A percentile compares a stretch with the other conserved stretches of the same genome.
phyloP scores from a whole-genome alignment of 2,329 filamentous ascomycete genomes.

The Aspergillus versicolor region DNA sequence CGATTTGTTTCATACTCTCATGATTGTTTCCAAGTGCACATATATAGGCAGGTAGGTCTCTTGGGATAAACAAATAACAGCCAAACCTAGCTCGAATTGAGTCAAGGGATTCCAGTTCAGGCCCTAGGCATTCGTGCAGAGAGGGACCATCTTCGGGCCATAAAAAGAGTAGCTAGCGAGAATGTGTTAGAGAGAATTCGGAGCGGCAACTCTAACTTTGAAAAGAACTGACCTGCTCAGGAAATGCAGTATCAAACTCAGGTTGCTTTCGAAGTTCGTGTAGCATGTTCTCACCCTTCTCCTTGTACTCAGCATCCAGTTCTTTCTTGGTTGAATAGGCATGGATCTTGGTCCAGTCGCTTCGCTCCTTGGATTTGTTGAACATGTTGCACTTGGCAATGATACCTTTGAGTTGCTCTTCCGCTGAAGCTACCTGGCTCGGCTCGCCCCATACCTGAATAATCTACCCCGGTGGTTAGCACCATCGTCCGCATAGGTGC shows the following conservation, averaged over 20 bases:
- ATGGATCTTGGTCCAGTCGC: slow-evolving; percentile 25
- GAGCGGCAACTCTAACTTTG: neutral
- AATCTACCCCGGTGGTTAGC: slow-evolving; percentile 15
- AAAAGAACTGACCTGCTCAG: slow-evolving; percentile 26
- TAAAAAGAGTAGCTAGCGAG: slow-evolving; percentile 38
- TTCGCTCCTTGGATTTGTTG: slow-evolving; percentile 18
- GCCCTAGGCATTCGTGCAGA: slow-evolving; percentile 41
- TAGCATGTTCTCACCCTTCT: slow-evolving; percentile 23
- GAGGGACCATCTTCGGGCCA: slow-evolving; percentile 48
- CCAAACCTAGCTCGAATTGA: slow-evolving; percentile 40
- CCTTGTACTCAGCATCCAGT: slow-evolving; percentile 20
- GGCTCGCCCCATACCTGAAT: slow-evolving; percentile 29
- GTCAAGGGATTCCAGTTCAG: slow-evolving; percentile 46
- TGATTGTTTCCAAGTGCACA: slow-evolving; percentile 31
- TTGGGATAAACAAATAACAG: slow-evolving; percentile 43
- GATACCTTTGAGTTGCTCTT: slow-evolving; percentile 20
- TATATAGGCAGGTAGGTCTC: slow-evolving; percentile 30
- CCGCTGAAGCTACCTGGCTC: slow-evolving; percentile 23
- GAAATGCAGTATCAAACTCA: slow-evolving; percentile 19
- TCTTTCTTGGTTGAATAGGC: slow-evolving; percentile 27
- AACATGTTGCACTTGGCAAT: slow-evolving; percentile 17
- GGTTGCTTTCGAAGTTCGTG: slow-evolving; percentile 28
- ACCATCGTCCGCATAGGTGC: neutral
- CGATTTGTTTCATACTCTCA: slow-evolving; percentile 39
- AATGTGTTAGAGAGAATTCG: neutral